These are phyloP conservation scores for Plenodomus biglobosus DNA, from an alignment of 2,329 filamentous ascomycete genomes.

Conservation along the genomic window DNA sequence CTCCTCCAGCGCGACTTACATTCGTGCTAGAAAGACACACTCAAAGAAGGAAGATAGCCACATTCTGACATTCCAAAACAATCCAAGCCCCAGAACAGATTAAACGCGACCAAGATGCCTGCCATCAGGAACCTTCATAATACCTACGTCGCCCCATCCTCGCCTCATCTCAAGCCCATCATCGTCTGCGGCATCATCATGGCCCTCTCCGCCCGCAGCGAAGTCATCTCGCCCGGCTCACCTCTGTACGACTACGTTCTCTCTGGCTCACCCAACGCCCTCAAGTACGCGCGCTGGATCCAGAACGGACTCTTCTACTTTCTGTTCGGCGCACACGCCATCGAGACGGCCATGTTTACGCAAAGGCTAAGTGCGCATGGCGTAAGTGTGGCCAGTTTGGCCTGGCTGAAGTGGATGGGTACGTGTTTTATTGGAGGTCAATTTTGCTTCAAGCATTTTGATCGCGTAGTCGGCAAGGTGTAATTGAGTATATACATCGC, in stretches of 20 bases:
- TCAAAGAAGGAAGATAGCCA: too few relatives aligned
- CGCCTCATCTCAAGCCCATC: slow-evolving; percentile 21
- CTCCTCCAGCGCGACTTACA: too few relatives aligned
- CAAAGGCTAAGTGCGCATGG: slow-evolving; percentile 18
- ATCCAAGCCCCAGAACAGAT: neutral
- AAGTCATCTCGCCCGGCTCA: slow-evolving; percentile 21
- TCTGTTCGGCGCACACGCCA: slow-evolving; percentile 23
- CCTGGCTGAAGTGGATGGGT: slow-evolving; percentile 29
- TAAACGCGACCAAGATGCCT: slow-evolving; percentile 8
- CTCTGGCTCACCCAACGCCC: slow-evolving; percentile 8
- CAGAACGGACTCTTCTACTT: slow-evolving; percentile 28
- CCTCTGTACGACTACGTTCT: slow-evolving; percentile 18
- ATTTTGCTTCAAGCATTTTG: slow-evolving; percentile 28
- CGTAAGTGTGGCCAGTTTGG: slow-evolving; percentile 12
- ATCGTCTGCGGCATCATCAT: slow-evolving; percentile 28
- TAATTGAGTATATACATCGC: neutral
- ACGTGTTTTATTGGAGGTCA: slow-evolving; percentile 30
- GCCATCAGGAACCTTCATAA: slow-evolving; percentile 17
- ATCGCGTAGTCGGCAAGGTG: slow-evolving; percentile 14
- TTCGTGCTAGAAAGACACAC: too few relatives aligned
- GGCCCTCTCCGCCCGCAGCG: slow-evolving; percentile 17
- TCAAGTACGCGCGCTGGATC: slow-evolving; percentile 22
- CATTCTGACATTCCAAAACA: too few relatives aligned
- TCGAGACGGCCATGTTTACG: slow-evolving; percentile 25
- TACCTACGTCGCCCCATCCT: slow-evolving; percentile 19